Base-by-base conservation (phyloP, 1,139 yeast genomes). In the Magnusiomyces tetraspermus region DNA sequence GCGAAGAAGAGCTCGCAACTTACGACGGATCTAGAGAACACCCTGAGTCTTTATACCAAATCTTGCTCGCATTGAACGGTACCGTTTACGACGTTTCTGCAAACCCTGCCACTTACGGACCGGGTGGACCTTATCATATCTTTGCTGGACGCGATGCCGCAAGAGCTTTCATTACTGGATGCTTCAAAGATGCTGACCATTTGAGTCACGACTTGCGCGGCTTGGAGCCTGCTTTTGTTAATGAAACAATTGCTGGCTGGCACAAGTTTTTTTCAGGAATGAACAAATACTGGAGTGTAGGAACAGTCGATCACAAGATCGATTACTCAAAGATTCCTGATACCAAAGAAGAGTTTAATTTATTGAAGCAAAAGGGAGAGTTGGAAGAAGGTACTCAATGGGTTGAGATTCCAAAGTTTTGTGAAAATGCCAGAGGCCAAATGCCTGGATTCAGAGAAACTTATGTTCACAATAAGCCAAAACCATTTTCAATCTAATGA, bases 111-210 rank as follows among this genome's bases (percentile, higher is more conserved):
- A 69, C 82, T 1, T 86, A 87, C 64, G 88, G 88, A 0, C 84
- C 85, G 0, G 71, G 73, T 1, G 89, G 89, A 0, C 66, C 82
- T 0, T 86, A 86, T 64, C 65, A 71, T 3, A 70, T 74, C 51
- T 78, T 87, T 62, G 76, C 82, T 24, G 95, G 95, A 0, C 71
- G 69, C 48, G 95, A 87, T 64, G 77, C 80, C 46, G 83, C 92
- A 0, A 69, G 95, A 48, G 88, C 88, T 26, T 82, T 79, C 61
- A 83, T 81, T 2, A 86, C 92, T 1, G 94, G 94, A 3, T 86
- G 95, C 62, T 78, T 86, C 59, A 66, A 69, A 45, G 74, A 76
- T 17, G 37, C 46, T 15, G 37, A 33, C 22, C 74, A 71, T 19
- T 72, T 76, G 60, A 85, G 90, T 0, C 77, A 80, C 63, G 95